Evolutionary conservation across 2,329 filamentous ascomycete species (phyloP).

Genomic region (Rugonectria rugulosa): DNA sequence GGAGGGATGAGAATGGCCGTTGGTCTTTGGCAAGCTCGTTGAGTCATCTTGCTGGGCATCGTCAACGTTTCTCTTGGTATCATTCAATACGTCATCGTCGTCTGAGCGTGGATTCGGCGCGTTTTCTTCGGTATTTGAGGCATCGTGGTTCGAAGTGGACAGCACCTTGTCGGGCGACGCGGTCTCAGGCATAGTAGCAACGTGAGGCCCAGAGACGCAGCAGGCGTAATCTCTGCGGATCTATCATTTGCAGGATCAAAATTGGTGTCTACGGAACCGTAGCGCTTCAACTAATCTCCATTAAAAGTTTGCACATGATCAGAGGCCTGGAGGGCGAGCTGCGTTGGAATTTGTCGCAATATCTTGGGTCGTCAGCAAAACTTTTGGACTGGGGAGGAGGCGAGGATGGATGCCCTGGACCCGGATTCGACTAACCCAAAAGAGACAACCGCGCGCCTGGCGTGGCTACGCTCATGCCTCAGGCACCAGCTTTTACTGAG

Average conservation of each 20-base stretch:
- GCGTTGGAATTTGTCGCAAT: slow-evolving; percentile 53
- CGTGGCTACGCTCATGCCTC: slow-evolving; percentile 40
- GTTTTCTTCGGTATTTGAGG: slow-evolving; percentile 36
- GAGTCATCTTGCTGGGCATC: slow-evolving; percentile 28
- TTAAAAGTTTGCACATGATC: slow-evolving; percentile 63
- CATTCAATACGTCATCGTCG: slow-evolving; percentile 30
- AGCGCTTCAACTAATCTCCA: slow-evolving; percentile 53
- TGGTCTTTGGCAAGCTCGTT: too few relatives aligned
- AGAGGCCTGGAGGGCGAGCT: slow-evolving; percentile 56
- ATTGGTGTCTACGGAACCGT: slow-evolving; percentile 63
- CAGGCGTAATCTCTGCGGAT: slow-evolving; percentile 62
- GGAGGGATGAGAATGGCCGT: slow-evolving; percentile 47
- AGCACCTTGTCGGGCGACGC: slow-evolving; percentile 60
- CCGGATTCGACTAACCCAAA: slow-evolving; percentile 38
- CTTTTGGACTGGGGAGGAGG: slow-evolving; percentile 48
- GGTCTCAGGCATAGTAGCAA: slow-evolving; percentile 66
- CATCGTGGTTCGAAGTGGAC: slow-evolving; percentile 41
- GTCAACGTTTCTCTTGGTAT: slow-evolving; percentile 19
- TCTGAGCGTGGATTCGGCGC: slow-evolving; percentile 27
- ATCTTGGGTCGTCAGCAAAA: slow-evolving; percentile 60
- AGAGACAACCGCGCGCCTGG: slow-evolving; percentile 34
- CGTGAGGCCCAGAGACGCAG: slow-evolving; percentile 51
- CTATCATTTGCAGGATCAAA: slow-evolving; percentile 65
- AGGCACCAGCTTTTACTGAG: slow-evolving; percentile 41
- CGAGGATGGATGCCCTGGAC: slow-evolving; percentile 37